A percentile compares a stretch with the other conserved stretches of the same genome.
These are phyloP conservation scores for Russula lepida DNA, from an alignment of 768 basidiomycete genomes.

Conservation along the genomic window DNA sequence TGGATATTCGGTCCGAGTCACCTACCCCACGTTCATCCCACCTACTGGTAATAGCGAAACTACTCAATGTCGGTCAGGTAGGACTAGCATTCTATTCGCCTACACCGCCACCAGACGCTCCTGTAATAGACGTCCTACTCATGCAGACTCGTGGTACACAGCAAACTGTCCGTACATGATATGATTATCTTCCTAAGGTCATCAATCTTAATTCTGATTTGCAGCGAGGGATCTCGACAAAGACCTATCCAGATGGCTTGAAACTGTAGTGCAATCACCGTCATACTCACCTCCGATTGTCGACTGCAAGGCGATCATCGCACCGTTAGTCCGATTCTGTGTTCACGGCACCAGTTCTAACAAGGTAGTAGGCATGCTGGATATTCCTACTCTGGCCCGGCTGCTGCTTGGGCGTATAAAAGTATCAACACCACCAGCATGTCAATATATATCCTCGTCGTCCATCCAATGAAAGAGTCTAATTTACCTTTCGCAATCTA, in stretches of 20 bases:
- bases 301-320: conserved; percentile 83
- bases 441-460: conserved; percentile 39
- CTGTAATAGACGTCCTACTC: conserved; percentile 51
- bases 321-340: conserved; percentile 58
- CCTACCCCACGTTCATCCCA: not conserved
- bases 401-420: conserved; percentile 96
- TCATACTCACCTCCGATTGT: conserved; percentile 58
- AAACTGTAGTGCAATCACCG: conserved; percentile 41
- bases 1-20: not conserved
- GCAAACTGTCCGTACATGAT: conserved; percentile 41
- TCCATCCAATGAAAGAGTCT: not conserved
- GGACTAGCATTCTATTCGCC: not conserved
- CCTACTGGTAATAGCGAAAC: not conserved
- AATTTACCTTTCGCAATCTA: conserved; percentile 26
- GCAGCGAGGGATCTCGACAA: conserved; percentile 48
- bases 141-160: conserved; percentile 90
- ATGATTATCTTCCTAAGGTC: not conserved
- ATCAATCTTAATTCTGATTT: not conserved
- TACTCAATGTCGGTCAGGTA: conserved; percentile 13
- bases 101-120: not conserved
- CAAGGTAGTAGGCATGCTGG: conserved; percentile 72
- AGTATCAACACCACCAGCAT: conserved; percentile 74
- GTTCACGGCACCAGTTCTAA: not conserved
- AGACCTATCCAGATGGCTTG: conserved; percentile 60
- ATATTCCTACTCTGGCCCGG: conserved; percentile 86